phyloP scores from a whole-genome alignment of 2,329 filamentous ascomycete species.

The Fusarium liriodendri region DNA sequence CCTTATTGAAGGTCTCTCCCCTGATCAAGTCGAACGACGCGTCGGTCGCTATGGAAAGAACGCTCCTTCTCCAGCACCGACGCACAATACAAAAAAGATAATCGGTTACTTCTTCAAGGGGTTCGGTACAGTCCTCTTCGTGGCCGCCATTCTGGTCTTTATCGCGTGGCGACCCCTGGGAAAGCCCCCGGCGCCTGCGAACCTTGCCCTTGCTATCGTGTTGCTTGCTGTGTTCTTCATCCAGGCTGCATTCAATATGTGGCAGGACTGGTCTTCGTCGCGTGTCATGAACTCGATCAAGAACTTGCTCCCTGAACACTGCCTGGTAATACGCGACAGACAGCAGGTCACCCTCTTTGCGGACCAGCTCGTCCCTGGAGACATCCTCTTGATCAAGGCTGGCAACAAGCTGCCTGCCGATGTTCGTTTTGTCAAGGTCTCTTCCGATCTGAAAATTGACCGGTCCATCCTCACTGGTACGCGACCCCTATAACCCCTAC shows the following conservation, averaged over 20 bases:
- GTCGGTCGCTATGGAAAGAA: slow-evolving; percentile 32
- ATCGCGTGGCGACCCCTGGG: slow-evolving; percentile 82
- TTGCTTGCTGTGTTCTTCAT: slow-evolving; percentile 76
- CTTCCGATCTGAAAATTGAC: slow-evolving; percentile 78
- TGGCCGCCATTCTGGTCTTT: slow-evolving; percentile 78
- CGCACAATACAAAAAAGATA: slow-evolving; percentile 54
- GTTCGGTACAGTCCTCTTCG: slow-evolving; percentile 77
- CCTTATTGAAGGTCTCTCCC: slow-evolving; percentile 24
- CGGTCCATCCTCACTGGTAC: slow-evolving; percentile 71
- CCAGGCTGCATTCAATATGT: slow-evolving; percentile 76
- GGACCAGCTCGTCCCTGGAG: slow-evolving; percentile 76
- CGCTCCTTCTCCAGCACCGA: slow-evolving; percentile 29
- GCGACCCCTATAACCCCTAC: background rate
- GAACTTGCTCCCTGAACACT: slow-evolving; percentile 81
- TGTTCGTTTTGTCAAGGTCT: slow-evolving; percentile 75
- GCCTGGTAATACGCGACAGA: slow-evolving; percentile 72
- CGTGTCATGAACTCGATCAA: slow-evolving; percentile 84
- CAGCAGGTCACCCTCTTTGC: slow-evolving; percentile 61
- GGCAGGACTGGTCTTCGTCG: slow-evolving; percentile 81
- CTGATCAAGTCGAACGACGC: slow-evolving; percentile 20
- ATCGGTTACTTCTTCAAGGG: slow-evolving; percentile 81
- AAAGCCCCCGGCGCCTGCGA: slow-evolving; percentile 75
- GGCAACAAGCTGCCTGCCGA: slow-evolving; percentile 82
- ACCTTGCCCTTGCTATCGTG: slow-evolving; percentile 79
- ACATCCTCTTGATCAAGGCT: slow-evolving; percentile 74